Evolutionary conservation across 495 filamentous ascomycete species (phyloP), one percentile per base, ranked within the genome.

Genomic region (Trichoderma virens): DNA sequence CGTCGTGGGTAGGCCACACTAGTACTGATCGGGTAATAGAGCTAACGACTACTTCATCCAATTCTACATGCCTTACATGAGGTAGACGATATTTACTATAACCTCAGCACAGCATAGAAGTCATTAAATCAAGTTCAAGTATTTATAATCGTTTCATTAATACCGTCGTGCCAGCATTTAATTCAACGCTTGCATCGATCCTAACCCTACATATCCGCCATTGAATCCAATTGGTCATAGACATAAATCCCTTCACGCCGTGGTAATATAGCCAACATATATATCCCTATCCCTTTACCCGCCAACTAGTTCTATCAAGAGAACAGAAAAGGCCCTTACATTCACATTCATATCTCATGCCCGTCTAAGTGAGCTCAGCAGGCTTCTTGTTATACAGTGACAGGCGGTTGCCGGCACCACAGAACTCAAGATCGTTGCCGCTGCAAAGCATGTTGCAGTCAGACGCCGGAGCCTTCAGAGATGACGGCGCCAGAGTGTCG

Each of bases 371-470:
- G 23, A 61, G 27, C 30, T 34, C 30, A 35, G 16, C 30, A 30
- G 31, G 20, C 31, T 61, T 61, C 62, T 64, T 35, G 31, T 63
- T 69, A 27, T 75, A 73, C n/a, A 75, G 62, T 32, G 59, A 66
- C 18, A 75, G 39, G 39, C 73, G 59, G 60, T 74, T 72, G 7
- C 69, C 69, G 6, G 66, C 70, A 20, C 75, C 75, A 59, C 75
- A 78, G 6, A 63, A 66, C 70, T 78, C 67, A n/a, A 25, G 64
- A 6, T 61, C 61, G 60, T 73, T 68, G 32, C 74, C 75, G 31
- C 64, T 68, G 60, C 74, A 76, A 23, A 62, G 35, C 67, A 73
- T 73, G 59, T 30, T 67, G 62, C 74, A 76, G 20, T 76, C 70
- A 16, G 51, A 28, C 13, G 39, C 51, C 39, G 63, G 18, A 5